These are phyloP conservation scores for Aspergillus proliferans DNA, from an alignment of 2,329 filamentous ascomycete species.

Conservation along the genomic window DNA sequence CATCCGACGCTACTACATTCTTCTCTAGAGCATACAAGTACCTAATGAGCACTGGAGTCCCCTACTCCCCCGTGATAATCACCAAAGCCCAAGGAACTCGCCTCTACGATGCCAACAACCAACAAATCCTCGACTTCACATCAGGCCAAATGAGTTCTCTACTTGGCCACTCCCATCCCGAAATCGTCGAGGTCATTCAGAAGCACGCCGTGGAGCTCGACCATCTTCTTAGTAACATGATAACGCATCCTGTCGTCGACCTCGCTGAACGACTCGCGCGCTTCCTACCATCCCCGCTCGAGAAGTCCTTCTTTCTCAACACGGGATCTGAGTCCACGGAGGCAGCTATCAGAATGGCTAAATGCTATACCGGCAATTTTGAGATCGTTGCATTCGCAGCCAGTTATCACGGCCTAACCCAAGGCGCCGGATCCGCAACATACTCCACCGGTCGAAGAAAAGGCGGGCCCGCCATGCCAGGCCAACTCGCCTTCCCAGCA, in stretches of 20 bases:
- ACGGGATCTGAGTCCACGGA: slow-evolving; percentile 56
- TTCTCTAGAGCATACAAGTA: slow-evolving; percentile 35
- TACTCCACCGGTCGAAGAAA: slow-evolving; percentile 18
- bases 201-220: slow-evolving; percentile 49
- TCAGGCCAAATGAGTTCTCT: slow-evolving; percentile 58
- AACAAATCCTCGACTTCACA: slow-evolving; percentile 52
- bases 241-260: slow-evolving; percentile 52
- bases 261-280: slow-evolving; percentile 47
- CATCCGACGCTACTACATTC: slow-evolving; percentile 14
- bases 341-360: slow-evolving; percentile 60
- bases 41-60: slow-evolving; percentile 40
- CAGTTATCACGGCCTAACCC: slow-evolving; percentile 58
- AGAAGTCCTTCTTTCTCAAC: slow-evolving; percentile 53
- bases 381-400: slow-evolving; percentile 57
- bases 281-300: slow-evolving; percentile 43
- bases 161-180: slow-evolving; percentile 53
- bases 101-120: slow-evolving; percentile 41
- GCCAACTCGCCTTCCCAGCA: slow-evolving; percentile 52
- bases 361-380: slow-evolving; percentile 58
- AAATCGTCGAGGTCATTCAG: slow-evolving; percentile 50
- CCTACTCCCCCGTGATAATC: slow-evolving; percentile 37
- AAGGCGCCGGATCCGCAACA: slow-evolving; percentile 46
- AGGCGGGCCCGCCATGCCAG: slow-evolving; percentile 41
- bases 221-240: slow-evolving; percentile 55
- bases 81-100: slow-evolving; percentile 41